These are phyloP conservation scores for Apiospora rasikravindrae DNA, from an alignment of 2,329 filamentous ascomycete species.

Conservation along the genomic window DNA sequence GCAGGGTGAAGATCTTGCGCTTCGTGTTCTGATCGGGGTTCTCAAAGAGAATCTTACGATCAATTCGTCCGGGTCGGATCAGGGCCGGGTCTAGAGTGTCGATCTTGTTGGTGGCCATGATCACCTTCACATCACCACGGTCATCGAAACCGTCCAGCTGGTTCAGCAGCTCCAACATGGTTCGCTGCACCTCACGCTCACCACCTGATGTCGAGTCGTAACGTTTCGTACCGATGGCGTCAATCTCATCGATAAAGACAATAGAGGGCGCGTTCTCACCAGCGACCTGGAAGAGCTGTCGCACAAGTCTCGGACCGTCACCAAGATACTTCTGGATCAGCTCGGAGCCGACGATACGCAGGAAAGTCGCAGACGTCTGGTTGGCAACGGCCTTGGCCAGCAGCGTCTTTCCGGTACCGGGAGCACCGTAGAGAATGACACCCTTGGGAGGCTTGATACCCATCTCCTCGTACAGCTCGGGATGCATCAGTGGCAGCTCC, in stretches of 20 bases:
- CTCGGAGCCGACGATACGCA: conserved; percentile 96
- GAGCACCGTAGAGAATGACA: conserved; percentile 97
- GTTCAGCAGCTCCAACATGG: conserved; percentile 97
- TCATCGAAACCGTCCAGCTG: conserved; percentile 99
- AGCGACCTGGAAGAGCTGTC: conserved; percentile 92
- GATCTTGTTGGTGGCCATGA: conserved; percentile 99
- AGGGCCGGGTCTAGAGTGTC: conserved; percentile 95
- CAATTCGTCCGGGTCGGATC: conserved; percentile 96
- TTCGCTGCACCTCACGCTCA: conserved; percentile 96
- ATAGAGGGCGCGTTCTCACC: conserved; percentile 96
- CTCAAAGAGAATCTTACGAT: conserved; percentile 88
- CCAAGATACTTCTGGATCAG: conserved; percentile 98
- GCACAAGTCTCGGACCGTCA: conserved; percentile 91
- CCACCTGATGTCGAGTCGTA: conserved; percentile 97
- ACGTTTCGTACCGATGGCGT: conserved; percentile 97
- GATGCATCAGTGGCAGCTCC: conserved; percentile 91
- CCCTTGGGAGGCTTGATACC: conserved; percentile 99
- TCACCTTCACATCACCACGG: conserved; percentile 97
- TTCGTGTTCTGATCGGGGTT: conserved; percentile 82
- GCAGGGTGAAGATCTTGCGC: conserved; percentile 97
- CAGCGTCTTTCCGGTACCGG: conserved; percentile 95
- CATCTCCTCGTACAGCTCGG: conserved; percentile 99
- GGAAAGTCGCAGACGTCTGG: conserved; percentile 97
- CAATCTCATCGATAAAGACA: conserved; percentile 99
- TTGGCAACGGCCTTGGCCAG: conserved; percentile 97